Base-by-base conservation (phyloP, 441 rosid species). In the Aquilaria agallochum region DNA sequence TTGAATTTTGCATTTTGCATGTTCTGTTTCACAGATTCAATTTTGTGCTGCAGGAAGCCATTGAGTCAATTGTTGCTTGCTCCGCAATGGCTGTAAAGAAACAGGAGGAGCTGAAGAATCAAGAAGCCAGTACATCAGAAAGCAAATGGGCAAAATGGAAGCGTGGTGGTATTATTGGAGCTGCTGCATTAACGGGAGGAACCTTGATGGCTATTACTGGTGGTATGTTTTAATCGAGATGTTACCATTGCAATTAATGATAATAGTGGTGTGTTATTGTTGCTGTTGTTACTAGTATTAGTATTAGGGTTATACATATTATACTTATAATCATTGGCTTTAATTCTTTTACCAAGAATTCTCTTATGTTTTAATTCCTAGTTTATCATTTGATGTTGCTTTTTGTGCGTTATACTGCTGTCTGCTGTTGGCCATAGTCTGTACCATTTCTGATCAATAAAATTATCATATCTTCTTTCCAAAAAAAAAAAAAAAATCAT, bases 131-230 rank as follows among this genome's bases (percentile, higher is more conserved):
- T 36, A 72, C 86, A 36, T 30, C 82, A 31, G 55, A 69, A 53
- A 75, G 64, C 67, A 76, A 72, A 56, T 82, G 88, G 96, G 84
- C 79, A 27, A 85, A 87, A 72, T 89, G 96, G 97, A 94, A 86
- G 83, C 97, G 89, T 51, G 92, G 96, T 60, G 93, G 97, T 57
- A 89, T 91, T 70, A 84, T 89, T 67, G 96, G 99, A 64, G 96
- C 95, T 30, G 99, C 96, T 76, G 99, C 99, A 54, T 47, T 94
- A 63, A 86, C 97, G 45, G 99, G 99, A 73, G 99, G 97, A 53
- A 70, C 99, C 60, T 74, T 94, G 75, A 69, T 91, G 97, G 99
- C 96, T 68, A 76, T 94, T 71, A 91, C 99, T 53, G 97, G 97
- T n/a, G 97, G 99, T 90, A 84, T 53, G 72, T 55, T 3, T 34